Conservation (phyloP, 164 flowering plant genomes). For the Macadamia integrifolia region DNA sequence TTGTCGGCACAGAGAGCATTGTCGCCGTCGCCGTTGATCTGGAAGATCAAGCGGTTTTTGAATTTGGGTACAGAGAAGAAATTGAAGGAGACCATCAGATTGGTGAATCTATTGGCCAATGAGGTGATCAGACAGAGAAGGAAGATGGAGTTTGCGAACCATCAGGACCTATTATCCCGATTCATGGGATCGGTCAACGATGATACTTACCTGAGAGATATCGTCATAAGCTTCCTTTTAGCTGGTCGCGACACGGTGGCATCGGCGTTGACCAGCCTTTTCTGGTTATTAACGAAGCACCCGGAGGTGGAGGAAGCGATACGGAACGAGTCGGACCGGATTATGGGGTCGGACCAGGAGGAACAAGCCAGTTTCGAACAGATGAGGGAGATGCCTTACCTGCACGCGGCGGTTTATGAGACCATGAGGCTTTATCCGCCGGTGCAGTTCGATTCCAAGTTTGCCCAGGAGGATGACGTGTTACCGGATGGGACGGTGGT, state of each 20-base stretch:
- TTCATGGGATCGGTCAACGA: constrained; percentile 44
- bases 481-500: constrained; percentile 64
- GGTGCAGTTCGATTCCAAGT: constrained; percentile 60
- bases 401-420: constrained; percentile 57
- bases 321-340: constrained; percentile 28
- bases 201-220: constrained; percentile 49
- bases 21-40: constrained; percentile 28
- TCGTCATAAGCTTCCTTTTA: constrained; percentile 55
- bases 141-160: constrained; percentile 12
- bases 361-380: constrained; percentile 28
- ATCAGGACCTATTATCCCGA: constrained; percentile 53
- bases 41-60: constrained; percentile 48
- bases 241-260: constrained; percentile 82
- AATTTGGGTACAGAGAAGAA: constrained; percentile 41
- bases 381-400: constrained; percentile 41
- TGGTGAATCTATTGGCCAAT: constrained; percentile 31
- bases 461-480: constrained; percentile 43
- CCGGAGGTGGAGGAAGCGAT: constrained; percentile 35
- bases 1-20: constrained; percentile 47
- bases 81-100: constrained; percentile 32
- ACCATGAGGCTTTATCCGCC: constrained; percentile 68
- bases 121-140: constrained; percentile 41
- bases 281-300: constrained; percentile 42
- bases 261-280: constrained; percentile 52
- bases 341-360: constrained; percentile 16